These are phyloP conservation scores for Paracoccidioides brasiliensis DNA, from an alignment of 2,329 filamentous ascomycete genomes.

Conservation along the genomic window DNA sequence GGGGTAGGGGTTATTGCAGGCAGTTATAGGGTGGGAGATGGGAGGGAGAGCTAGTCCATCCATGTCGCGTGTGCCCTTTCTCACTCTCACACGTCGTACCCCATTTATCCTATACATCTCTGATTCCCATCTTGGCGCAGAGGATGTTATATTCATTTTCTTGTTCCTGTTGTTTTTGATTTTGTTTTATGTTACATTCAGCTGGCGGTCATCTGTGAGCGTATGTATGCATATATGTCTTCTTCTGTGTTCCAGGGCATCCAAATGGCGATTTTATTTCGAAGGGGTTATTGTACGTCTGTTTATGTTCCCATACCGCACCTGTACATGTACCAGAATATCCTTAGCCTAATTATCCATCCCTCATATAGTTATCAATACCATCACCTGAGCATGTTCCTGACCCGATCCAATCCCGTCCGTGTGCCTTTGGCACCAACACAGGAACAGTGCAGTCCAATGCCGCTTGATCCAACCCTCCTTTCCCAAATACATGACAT, in stretches of 20 bases:
- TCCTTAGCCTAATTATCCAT: too few relatives aligned
- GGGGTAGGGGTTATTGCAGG: constrained; percentile 63
- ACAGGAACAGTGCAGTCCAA: too few relatives aligned
- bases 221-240: neutral
- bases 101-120: neutral
- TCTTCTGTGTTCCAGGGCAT: neutral
- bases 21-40: constrained; percentile 21
- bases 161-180: too few relatives aligned
- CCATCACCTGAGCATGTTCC: neutral
- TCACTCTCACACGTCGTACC: neutral
- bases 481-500: neutral
- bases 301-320: too few relatives aligned
- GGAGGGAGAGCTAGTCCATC: neutral
- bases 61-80: too few relatives aligned
- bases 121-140: neutral
- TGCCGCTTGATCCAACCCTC: neutral
- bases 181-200: too few relatives aligned
- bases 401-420: too few relatives aligned
- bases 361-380: neutral
- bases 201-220: neutral
- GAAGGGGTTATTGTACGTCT: too few relatives aligned
- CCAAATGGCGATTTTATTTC: neutral
- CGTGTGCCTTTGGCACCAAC: too few relatives aligned
- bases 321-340: too few relatives aligned
- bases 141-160: neutral